Conservation (phyloP, 2,329 filamentous ascomycete genomes). For the Xylaria sp. region DNA sequence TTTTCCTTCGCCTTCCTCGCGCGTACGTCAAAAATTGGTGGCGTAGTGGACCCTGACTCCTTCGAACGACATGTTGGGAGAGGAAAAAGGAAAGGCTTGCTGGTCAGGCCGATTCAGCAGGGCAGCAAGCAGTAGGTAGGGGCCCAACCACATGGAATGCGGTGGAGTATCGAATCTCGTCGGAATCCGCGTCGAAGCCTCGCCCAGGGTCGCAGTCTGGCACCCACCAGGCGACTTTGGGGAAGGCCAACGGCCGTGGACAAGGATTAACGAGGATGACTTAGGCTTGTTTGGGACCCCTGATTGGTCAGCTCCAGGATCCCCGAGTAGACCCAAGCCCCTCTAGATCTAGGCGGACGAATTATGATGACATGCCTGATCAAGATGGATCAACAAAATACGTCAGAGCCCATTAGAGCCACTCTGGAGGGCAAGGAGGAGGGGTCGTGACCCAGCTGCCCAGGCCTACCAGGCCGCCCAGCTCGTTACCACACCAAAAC, state of each 20-base stretch:
- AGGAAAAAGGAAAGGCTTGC: slow-evolving; percentile 9
- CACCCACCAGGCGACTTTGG: background rate
- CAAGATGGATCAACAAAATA: slow-evolving; percentile 17
- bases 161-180: background rate
- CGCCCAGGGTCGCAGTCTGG: background rate
- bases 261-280: slow-evolving; percentile 5
- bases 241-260: background rate
- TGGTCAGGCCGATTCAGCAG: slow-evolving; percentile 7
- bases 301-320: slow-evolving; percentile 25
- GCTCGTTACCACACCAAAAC: background rate
- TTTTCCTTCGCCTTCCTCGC: background rate
- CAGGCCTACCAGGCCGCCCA: too few species aligned
- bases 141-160: background rate
- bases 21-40: slow-evolving; percentile 6
- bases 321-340: too few species aligned
- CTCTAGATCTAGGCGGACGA: slow-evolving; percentile 4
- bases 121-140: too few species aligned
- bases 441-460: background rate
- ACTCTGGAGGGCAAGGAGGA: slow-evolving; percentile 1
- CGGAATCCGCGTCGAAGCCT: background rate
- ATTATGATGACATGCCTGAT: slow-evolving; percentile 26
- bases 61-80: too few species aligned
- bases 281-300: background rate
- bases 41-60: slow-evolving; percentile 14
- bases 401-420: slow-evolving; percentile 20